Conservation (phyloP, 108 stramenopile genomes). For the Skeletonema costatum region DNA sequence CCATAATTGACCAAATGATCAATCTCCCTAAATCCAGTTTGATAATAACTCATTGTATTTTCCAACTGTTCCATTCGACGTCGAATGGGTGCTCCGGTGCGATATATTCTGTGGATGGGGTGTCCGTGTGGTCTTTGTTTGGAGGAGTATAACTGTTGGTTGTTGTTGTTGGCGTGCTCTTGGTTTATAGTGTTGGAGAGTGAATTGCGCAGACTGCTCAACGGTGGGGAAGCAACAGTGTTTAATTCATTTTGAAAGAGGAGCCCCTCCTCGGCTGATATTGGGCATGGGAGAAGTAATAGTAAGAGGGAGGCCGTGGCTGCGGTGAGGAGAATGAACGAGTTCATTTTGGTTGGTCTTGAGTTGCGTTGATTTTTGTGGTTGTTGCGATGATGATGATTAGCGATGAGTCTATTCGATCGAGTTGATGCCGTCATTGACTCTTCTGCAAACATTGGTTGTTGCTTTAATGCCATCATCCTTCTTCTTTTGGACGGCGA, state of each 20-base stretch:
- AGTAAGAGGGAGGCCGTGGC: neutral
- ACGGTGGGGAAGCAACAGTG: neutral
- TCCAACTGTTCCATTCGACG: conserved; percentile 61
- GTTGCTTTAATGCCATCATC: neutral
- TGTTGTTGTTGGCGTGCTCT: neutral
- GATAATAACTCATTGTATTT: conserved; percentile 55
- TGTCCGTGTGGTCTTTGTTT: conserved; percentile 5
- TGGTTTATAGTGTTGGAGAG: neutral
- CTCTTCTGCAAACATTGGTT: neutral
- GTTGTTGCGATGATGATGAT: neutral
- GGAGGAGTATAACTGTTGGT: neutral
- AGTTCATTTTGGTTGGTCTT: neutral
- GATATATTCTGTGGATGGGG: conserved; percentile 69
- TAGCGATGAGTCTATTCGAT: neutral
- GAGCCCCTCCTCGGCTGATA: neutral
- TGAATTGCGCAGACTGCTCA: neutral
- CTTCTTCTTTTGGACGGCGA: neutral
- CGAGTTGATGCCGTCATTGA: neutral
- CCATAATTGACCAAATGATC: conserved; percentile 63
- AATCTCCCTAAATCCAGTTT: conserved; percentile 70
- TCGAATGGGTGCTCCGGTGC: conserved; percentile 54
- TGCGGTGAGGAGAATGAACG: neutral
- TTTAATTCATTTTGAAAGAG: neutral
- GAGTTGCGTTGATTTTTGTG: neutral
- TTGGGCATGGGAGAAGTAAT: too few relatives aligned